Evolutionary conservation across 306 rosid species (phyloP).

Genomic region (Acacia acuminata): DNA sequence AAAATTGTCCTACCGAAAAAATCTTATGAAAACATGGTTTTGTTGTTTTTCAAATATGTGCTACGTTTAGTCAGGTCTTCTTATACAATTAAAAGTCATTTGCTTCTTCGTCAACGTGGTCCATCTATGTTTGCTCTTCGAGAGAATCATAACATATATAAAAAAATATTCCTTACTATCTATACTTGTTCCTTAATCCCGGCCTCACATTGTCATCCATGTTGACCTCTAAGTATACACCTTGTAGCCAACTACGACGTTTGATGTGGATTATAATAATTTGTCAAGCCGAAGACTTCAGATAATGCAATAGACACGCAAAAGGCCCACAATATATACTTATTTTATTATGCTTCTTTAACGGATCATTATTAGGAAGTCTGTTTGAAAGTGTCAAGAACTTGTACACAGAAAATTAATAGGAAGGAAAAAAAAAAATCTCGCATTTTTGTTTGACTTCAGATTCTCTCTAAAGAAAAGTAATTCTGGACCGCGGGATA

Average conservation of each 20-base stretch:
- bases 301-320: not conserved
- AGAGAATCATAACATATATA: not conserved
- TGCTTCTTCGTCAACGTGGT: not conserved
- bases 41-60: no score
- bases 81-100: not conserved
- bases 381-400: not conserved
- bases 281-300: not conserved
- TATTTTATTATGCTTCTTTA: not conserved
- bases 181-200: not conserved
- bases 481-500: no score
- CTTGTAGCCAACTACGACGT: not conserved
- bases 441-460: no score
- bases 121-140: not conserved
- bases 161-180: not conserved
- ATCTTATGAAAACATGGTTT: no score
- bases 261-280: not conserved
- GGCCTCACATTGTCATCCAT: not conserved
- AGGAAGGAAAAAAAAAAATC: no score
- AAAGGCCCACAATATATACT: not conserved
- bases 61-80: not conserved
- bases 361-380: no score
- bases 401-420: no score
- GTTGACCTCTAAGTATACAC: not conserved
- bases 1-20: no score
- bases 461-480: no score